These are phyloP conservation scores for Striga asiatica DNA, from an alignment of 257 asterid genomes.

Conservation along the genomic window DNA sequence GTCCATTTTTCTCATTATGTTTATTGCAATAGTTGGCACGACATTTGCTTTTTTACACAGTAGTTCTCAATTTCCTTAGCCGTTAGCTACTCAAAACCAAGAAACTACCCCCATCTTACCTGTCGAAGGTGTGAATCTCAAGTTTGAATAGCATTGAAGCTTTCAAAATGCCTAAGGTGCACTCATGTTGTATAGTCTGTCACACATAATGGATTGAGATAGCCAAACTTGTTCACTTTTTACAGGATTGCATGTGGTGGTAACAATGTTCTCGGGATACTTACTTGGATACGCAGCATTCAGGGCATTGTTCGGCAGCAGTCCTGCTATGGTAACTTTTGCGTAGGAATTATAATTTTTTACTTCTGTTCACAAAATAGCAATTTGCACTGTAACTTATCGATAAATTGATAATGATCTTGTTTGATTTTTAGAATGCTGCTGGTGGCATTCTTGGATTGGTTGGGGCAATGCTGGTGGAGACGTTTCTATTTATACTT, in stretches of 20 bases:
- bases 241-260: conserved; percentile 77
- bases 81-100: no score
- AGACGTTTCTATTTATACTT: conserved; percentile 70
- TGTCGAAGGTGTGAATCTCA: no score
- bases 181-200: neutral
- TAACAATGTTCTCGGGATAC: conserved; percentile 84
- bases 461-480: conserved; percentile 81
- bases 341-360: neutral
- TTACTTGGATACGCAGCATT: conserved; percentile 80
- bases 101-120: no score
- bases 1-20: no score
- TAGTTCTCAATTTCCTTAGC: no score
- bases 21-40: no score
- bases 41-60: no score
- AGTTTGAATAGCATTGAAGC: no score
- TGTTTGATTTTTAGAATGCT: conserved; percentile 47
- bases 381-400: neutral
- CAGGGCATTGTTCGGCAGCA: conserved; percentile 75
- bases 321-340: conserved; percentile 62
- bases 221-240: conserved; percentile 1
- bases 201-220: conserved; percentile 1
- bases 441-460: conserved; percentile 96
- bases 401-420: neutral
- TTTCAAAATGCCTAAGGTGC: no score
- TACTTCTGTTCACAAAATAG: neutral